Evolutionary conservation across 192 early-diverging fungal genomes (phyloP).

Genomic region (Dissophora globulifera): DNA sequence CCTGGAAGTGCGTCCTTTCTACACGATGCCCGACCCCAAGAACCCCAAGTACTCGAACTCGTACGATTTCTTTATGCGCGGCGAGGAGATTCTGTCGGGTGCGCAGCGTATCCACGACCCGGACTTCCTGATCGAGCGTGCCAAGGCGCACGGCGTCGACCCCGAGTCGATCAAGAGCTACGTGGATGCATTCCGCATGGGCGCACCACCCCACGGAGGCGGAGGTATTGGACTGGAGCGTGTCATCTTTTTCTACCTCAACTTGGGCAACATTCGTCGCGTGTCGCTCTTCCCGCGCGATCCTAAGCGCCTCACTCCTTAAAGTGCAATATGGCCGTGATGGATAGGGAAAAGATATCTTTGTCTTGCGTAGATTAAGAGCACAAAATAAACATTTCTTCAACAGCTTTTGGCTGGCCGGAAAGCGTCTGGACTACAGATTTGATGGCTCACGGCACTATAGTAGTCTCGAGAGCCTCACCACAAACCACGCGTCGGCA

Average conservation of each 20-base stretch:
- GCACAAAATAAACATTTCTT: not conserved
- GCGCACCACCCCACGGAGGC: constrained; percentile 96
- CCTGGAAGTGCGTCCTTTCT: constrained; percentile 94
- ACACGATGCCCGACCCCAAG: constrained; percentile 98
- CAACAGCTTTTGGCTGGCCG: too few relatives aligned
- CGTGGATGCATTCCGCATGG: constrained; percentile 95
- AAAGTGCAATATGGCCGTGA: too few relatives aligned
- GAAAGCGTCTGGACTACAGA: too few relatives aligned
- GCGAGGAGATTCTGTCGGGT: constrained; percentile 98
- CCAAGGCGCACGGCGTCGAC: constrained; percentile 81
- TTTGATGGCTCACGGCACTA: too few relatives aligned
- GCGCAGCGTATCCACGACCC: constrained; percentile 99
- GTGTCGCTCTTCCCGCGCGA: constrained; percentile 97
- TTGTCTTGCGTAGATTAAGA: too few relatives aligned
- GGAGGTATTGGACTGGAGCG: constrained; percentile 97
- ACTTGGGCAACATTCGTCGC: constrained; percentile 93
- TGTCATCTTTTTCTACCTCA: constrained; percentile 96
- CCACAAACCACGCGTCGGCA: too few relatives aligned
- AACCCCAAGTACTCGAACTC: constrained; percentile 95
- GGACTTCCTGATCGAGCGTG: constrained; percentile 79
- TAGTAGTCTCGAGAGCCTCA: too few relatives aligned
- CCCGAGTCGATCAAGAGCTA: constrained; percentile 87
- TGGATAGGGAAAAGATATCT: too few relatives aligned
- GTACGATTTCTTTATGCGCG: constrained; percentile 99
- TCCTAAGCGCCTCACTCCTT: constrained; percentile 91